Base-by-base conservation (phyloP, 2,329 filamentous ascomycete species). In the Fusarium paranaense region DNA sequence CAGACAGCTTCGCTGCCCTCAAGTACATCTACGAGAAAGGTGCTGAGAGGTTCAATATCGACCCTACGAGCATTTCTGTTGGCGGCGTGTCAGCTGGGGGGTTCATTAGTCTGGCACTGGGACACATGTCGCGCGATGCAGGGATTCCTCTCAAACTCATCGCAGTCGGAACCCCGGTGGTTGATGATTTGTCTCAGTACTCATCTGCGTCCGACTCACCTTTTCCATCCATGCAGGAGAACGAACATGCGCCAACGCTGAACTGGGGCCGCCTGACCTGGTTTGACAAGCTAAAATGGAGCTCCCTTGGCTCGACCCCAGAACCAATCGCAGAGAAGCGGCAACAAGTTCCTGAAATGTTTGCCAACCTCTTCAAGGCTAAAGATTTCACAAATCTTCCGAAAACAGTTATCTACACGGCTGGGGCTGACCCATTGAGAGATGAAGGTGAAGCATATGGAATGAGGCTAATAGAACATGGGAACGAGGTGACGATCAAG, bases 361-460 rank as follows among this genome's bases (percentile, higher is more conserved):
- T 78, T 60, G 74, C 71, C 38, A 81, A 85, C 73, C 73, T 83
- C 14, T 77, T 86, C 60, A 69, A 77, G 13, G 84, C 84, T 2
- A 80, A 81, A 3, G 72, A 79, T 67, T 84, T 82, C 38, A 66
- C 57, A 4, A 66, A 78, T n/a, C 74, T 86, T 13, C 68, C 82
- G 25, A 81, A 78, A 63, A 86, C 84, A 1, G 79, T 85, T 30
- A 81, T 86, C 42, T 85, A 82, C 73, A 86, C 84, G 8, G 85
- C 84, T 1, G 82, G 82, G 0, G 83, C 83, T 37, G 86, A 87
- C 70, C 84, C 85, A 2, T 72, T 88, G 62, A 80, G 86, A 3
- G 86, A 88, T 72, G 86, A 88, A 72, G 86, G 85, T 3, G 86
- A 88, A 77, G 83, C 82, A 0, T 88, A 88, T 69, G 86, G 80